Conservation (phyloP, 768 basidiomycete genomes). For the Boletellus emodensis region DNA sequence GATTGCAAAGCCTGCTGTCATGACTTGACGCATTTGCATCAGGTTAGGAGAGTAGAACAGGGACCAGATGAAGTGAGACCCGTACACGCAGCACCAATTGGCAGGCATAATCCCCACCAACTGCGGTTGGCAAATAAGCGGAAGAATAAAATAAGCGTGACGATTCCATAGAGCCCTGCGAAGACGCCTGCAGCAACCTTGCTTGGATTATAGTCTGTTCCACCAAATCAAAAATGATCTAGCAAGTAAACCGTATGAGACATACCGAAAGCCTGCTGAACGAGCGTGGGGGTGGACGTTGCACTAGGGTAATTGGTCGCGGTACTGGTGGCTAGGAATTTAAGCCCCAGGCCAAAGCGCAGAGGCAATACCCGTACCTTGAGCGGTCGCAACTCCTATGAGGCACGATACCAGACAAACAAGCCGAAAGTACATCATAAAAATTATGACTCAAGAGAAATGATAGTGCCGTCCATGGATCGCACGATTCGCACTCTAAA, state of each 20-base stretch:
- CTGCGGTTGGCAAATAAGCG: constrained; percentile 19
- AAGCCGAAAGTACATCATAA: neutral
- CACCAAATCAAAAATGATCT: neutral
- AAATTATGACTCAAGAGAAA: neutral
- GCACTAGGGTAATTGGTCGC: neutral
- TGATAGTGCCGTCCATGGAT: neutral
- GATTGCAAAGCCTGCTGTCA: constrained; percentile 17
- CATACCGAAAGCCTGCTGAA: constrained; percentile 4
- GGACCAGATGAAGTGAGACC: neutral
- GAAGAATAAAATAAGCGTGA: constrained; percentile 9
- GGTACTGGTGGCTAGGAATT: constrained; percentile 3
- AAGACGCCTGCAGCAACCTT: constrained; percentile 21
- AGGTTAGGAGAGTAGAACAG: constrained; percentile 2
- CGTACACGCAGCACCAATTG: constrained; percentile 27
- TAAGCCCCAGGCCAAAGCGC: neutral
- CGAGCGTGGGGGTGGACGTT: constrained; percentile 6
- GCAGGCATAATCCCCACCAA: constrained; percentile 33
- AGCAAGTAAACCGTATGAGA: neutral
- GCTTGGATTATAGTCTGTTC: constrained; percentile 24
- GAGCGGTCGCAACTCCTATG: constrained; percentile 1
- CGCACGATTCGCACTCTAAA: neutral
- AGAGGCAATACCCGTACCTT: neutral
- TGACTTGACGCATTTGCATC: constrained; percentile 10
- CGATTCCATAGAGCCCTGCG: constrained; percentile 18
- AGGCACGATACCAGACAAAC: neutral